Base-by-base conservation (phyloP, 2,329 filamentous ascomycete species). In the Colletotrichum australisinense region DNA sequence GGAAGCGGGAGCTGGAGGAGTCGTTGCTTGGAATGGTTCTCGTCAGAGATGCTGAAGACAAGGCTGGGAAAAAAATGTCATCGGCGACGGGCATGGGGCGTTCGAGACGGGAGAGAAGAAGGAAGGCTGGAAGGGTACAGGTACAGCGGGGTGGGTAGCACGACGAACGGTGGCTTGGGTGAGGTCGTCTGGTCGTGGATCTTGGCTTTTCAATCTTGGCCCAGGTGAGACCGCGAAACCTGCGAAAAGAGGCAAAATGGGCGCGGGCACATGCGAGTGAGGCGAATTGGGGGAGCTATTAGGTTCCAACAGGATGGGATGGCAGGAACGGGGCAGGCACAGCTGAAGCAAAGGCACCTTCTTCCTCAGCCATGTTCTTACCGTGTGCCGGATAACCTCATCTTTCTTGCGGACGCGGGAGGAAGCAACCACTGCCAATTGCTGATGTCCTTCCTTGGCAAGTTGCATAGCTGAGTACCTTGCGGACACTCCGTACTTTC, bases 121-220 rank as follows among this genome's bases (percentile, higher is more conserved):
- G 53, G 11, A 46, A 55, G 19, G 59, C 11, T 49, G 53, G 11
- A 46, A 55, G 19, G 59, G 11, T 49, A 42, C 28, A 5, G 55
- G 16, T 56, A 42, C 26, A 42, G 56, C 62, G 49, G n/a, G n/a
- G 46, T 38, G 26, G 46, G 32, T 59, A 26, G 58, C 66, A 65
- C 53, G 55, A 60, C 60, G 38, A 32, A 57, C 30, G 35, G 60
- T 73, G 70, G 71, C 64, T 70, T 71, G 56, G 63, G 63, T 69
- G 28, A 67, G 28, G 77, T 77, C 69, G 74, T 79, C 7, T 74
- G 55, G 14, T 53, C 32, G 49, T 49, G 8, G 49, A n/a, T 16
- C 19, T 49, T 46, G 19, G 46, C n/a, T 52, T 19, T 59, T 55
- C 28, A 32, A 42, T 38, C 12, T 26, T 19, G 19, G 16, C 24